Evolutionary conservation across 148 eudicot species (phyloP), one percentile per base, ranked within the genome.

Genomic region (Persicaria maculosa): DNA sequence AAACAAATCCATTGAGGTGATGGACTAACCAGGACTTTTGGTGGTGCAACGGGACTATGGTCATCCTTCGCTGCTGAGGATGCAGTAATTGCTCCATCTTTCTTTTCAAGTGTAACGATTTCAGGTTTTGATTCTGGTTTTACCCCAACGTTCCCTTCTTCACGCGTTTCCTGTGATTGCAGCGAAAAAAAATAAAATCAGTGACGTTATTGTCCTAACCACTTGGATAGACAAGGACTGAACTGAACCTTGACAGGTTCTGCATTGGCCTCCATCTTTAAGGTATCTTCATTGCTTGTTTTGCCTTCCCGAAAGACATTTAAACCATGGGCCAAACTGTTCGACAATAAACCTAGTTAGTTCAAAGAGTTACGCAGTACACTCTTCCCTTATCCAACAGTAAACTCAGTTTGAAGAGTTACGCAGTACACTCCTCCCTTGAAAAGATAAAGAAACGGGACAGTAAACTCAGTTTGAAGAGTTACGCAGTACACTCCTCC

Each of bases 291-390:
- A 15, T 77, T 73, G 22, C 73, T 75, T 44, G 88, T 81, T 81
- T 85, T 93, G 68, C 86, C 84, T 85, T 88, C 88, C 53, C 86
- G 89, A 80, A 93, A 93, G 73, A 91, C 79, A 50, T 83, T 83
- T 78, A 93, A 81, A 68, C 98, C 98, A 82, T 84, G 98, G 81
- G 97, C 84, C 84, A 93, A 85, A 75, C 98, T 93, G 83, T 79
- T 81, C 48, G 76, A 81, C 62, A n/a, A 54, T 17, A 74, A 75
- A 62, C 12, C 76, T 0, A 52, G 15, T 46, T 46, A 71, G 53
- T 17, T 9, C 15, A 7, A 8, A 40, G n/a, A 47, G 31, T 19
- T 9, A 45, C 3, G 40, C 44, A 43, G 14, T 5, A 48, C 3
- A 76, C 15, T 12, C 12, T 69, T 45, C 15, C 12, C 14, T 69